These are phyloP conservation scores for Entomortierella beljakovae DNA, from an alignment of 192 early-diverging fungal species.

Conservation along the genomic window DNA sequence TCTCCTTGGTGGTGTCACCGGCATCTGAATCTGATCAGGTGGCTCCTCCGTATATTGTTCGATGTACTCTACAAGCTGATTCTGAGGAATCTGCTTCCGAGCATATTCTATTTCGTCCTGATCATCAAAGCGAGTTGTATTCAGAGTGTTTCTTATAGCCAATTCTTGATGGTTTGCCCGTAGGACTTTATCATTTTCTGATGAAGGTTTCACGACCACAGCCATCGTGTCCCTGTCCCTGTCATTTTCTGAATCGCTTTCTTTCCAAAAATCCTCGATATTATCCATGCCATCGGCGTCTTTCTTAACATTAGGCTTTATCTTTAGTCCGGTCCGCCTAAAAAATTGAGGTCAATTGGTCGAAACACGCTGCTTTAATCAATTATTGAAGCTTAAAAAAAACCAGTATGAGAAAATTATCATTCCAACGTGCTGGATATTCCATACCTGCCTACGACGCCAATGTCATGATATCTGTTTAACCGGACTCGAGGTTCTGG, in stretches of 20 bases:
- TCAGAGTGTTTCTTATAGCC: background rate
- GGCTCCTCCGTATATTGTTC: background rate
- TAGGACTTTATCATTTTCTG: background rate
- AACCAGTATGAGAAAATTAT: background rate
- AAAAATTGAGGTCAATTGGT: background rate
- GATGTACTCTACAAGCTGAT: constrained; percentile 10
- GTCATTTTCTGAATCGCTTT: background rate
- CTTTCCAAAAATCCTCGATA: constrained; percentile 53
- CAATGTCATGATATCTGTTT: background rate
- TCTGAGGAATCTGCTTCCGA: constrained; percentile 2
- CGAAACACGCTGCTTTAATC: background rate
- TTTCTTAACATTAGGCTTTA: constrained; percentile 46
- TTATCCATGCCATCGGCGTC: constrained; percentile 52
- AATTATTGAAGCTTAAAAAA: background rate
- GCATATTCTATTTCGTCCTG: background rate
- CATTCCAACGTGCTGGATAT: background rate
- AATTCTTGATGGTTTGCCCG: background rate
- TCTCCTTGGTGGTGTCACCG: background rate
- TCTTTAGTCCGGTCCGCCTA: constrained; percentile 48
- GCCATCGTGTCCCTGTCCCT: background rate
- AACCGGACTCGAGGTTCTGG: background rate
- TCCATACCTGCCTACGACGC: constrained; percentile 1
- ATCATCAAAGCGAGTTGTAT: background rate
- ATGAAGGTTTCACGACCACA: background rate
- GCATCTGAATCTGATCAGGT: background rate